Percentiles rank a stretch among this genome's conserved stretches.
phyloP scores from a whole-genome alignment of 2,329 filamentous ascomycete genomes.

The Botrytis deweyae region DNA sequence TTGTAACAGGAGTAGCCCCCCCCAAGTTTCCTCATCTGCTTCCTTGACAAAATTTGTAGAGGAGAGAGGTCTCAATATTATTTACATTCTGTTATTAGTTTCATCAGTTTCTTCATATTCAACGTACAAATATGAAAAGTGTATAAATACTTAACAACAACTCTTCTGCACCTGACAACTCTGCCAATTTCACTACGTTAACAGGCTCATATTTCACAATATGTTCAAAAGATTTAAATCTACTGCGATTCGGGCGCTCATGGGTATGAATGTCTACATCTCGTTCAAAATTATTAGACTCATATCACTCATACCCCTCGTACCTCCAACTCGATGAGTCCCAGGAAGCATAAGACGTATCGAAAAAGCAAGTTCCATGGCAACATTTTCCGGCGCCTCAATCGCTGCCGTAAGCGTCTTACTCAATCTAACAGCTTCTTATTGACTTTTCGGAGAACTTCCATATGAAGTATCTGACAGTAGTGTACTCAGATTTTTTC shows the following conservation, averaged over 20 bases:
- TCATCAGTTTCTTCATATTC: neutral
- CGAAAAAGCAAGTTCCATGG: neutral
- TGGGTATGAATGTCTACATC: neutral
- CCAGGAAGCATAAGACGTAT: neutral
- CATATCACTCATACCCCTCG: too few species aligned
- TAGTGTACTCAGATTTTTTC: neutral
- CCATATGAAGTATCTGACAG: neutral
- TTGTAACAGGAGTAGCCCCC: neutral
- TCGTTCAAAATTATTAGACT: too few species aligned
- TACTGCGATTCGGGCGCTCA: neutral
- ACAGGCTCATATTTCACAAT: neutral
- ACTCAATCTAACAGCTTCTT: neutral
- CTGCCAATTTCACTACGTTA: neutral
- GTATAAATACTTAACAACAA: neutral
- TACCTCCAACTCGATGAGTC: neutral
- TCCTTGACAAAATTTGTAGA: neutral
- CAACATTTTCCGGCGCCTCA: neutral
- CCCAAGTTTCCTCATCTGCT: neutral
- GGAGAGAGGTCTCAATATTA: neutral
- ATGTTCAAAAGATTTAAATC: neutral
- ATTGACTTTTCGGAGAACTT: neutral
- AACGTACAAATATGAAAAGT: neutral
- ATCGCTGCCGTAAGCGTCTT: neutral
- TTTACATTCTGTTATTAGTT: neutral
- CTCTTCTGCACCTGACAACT: neutral